phyloP scores from a whole-genome alignment of 148 eudicot species.

The Camellia japonica region DNA sequence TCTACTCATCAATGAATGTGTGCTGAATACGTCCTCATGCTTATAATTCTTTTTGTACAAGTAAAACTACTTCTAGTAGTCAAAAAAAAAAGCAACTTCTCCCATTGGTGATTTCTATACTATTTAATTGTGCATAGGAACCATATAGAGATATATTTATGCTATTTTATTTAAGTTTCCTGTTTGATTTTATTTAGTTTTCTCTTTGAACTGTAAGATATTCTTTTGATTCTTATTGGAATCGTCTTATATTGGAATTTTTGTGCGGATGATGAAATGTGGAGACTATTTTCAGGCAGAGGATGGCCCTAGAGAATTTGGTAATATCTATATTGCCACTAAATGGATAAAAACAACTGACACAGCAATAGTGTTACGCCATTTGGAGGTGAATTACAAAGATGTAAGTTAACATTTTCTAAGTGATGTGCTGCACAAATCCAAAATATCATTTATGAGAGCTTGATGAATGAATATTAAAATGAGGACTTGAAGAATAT shows the following conservation, averaged over 20 bases:
- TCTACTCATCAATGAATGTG: not conserved
- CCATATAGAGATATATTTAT: not conserved
- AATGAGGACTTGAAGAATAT: too few relatives aligned
- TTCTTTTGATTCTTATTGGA: slow-evolving; percentile 3
- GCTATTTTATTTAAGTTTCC: too few relatives aligned
- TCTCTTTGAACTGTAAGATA: not conserved
- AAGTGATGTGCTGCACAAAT: too few relatives aligned
- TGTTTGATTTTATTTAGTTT: too few relatives aligned
- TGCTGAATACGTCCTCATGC: not conserved
- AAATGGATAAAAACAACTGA: too few relatives aligned
- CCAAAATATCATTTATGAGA: slow-evolving; percentile 19
- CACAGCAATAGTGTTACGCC: too few relatives aligned
- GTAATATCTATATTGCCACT: too few relatives aligned
- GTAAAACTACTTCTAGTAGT: not conserved
- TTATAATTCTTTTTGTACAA: not conserved
- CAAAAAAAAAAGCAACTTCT: not conserved
- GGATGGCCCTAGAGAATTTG: too few relatives aligned
- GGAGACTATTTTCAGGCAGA: slow-evolving; percentile 83
- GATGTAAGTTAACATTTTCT: too few relatives aligned
- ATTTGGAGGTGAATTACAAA: too few relatives aligned
- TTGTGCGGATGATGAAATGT: slow-evolving; percentile 75
- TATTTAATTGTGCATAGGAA: not conserved
- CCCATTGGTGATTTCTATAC: not conserved
- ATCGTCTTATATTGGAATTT: not conserved
- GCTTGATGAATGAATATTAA: not conserved